These are phyloP conservation scores for Otatea glauca DNA, from an alignment of 176 grass and related monocot species.

Conservation along the genomic window DNA sequence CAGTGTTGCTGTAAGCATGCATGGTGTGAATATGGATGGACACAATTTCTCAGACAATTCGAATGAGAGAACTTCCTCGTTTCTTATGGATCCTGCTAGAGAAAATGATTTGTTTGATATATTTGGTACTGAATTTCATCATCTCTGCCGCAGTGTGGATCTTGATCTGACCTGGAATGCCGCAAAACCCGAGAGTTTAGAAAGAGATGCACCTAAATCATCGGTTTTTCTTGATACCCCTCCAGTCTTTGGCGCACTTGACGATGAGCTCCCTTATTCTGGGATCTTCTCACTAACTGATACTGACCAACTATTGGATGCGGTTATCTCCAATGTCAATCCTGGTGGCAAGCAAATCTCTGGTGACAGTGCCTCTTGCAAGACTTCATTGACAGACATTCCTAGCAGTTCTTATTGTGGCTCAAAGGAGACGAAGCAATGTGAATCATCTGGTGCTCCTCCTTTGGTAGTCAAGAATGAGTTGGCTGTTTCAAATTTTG, in stretches of 20 bases:
- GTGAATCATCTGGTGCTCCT: conserved; percentile 37
- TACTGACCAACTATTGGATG: conserved; percentile 79
- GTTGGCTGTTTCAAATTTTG: conserved; percentile 60
- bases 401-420: conserved; percentile 56
- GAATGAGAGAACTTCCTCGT: conserved; percentile 25
- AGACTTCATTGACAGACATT: conserved; percentile 62
- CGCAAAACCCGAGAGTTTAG: conserved; percentile 38
- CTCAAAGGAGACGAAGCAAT: conserved; percentile 54
- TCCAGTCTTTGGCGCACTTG: conserved; percentile 43
- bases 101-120: conserved; percentile 73
- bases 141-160: conserved; percentile 48
- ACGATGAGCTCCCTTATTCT: conserved; percentile 58
- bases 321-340: conserved; percentile 70
- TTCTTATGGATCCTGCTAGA: conserved; percentile 47
- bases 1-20: conserved; percentile 43
- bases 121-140: conserved; percentile 61
- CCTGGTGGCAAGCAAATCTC: conserved; percentile 59
- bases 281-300: conserved; percentile 62
- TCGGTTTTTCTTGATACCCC: conserved; percentile 43
- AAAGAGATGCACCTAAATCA: conserved; percentile 50
- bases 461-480: conserved; percentile 62
- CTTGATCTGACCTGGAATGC: conserved; percentile 47
- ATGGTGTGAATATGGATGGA: conserved; percentile 43
- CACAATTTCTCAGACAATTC: conserved; percentile 39
- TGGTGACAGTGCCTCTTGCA: conserved; percentile 63